These are phyloP conservation scores for Diplodia sapinea DNA, from an alignment of 2,329 filamentous ascomycete species.

Conservation along the genomic window DNA sequence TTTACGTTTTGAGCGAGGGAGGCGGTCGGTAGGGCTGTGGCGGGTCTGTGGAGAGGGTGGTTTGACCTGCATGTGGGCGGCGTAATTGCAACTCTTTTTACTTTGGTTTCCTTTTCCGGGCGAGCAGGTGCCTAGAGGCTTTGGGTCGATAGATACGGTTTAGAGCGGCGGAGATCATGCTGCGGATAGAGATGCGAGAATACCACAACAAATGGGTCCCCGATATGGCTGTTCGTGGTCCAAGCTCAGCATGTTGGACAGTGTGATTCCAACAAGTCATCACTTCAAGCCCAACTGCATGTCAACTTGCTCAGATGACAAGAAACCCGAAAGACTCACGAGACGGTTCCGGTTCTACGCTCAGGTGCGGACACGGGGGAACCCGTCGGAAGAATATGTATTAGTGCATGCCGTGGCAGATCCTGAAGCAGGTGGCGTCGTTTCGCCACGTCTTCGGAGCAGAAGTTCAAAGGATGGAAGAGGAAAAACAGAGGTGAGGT, in stretches of 20 bases:
- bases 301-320: neutral
- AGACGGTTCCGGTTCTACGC: neutral
- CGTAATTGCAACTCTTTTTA: neutral
- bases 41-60: neutral
- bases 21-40: neutral
- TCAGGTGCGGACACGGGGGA: neutral
- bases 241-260: no score
- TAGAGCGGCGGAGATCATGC: neutral
- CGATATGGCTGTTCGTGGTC: no score
- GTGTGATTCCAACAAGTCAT: neutral
- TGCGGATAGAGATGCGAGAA: neutral
- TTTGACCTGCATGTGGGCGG: neutral
- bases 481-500: neutral
- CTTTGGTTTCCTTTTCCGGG: neutral
- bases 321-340: neutral
- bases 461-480: neutral
- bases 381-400: neutral
- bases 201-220: neutral
- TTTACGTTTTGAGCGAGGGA: slow-evolving; percentile 56
- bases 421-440: neutral
- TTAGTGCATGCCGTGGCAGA: neutral
- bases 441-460: neutral
- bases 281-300: neutral
- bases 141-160: neutral
- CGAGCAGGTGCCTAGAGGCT: neutral